Percentiles rank a stretch among this genome's conserved stretches.
These are phyloP conservation scores for Eucalyptus pauciflora DNA, from an alignment of 345 rosid species.

Conservation along the genomic window DNA sequence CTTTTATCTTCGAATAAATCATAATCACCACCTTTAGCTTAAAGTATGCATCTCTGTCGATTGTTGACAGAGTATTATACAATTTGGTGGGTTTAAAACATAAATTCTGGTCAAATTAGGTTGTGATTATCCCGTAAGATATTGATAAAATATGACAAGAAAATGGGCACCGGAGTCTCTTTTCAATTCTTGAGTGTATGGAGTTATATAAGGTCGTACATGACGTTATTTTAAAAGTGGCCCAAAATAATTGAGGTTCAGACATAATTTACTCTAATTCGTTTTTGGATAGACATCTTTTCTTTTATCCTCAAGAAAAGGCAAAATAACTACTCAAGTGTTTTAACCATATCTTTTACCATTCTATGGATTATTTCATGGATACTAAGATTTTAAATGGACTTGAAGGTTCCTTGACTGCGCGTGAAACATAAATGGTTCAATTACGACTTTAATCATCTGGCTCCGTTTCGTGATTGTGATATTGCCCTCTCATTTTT, in stretches of 20 bases:
- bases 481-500: background rate
- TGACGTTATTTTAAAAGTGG: background rate
- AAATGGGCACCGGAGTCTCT: background rate
- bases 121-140: background rate
- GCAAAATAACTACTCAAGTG: background rate
- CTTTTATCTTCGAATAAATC: background rate
- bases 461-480: background rate
- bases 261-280: background rate
- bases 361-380: background rate
- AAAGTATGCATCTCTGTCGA: background rate
- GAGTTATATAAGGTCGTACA: background rate
- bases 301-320: background rate
- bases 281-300: background rate
- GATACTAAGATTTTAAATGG: background rate
- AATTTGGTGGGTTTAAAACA: background rate
- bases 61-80: background rate
- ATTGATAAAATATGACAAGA: background rate
- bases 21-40: background rate
- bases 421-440: background rate
- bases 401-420: background rate
- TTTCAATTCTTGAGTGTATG: background rate
- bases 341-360: background rate
- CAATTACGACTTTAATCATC: background rate
- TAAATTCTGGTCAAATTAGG: background rate
- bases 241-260: background rate